A percentile compares a stretch with the other conserved stretches of the same genome.
Evolutionary conservation across 306 rosid genomes (phyloP).

Genomic region (Castanea crenata): DNA sequence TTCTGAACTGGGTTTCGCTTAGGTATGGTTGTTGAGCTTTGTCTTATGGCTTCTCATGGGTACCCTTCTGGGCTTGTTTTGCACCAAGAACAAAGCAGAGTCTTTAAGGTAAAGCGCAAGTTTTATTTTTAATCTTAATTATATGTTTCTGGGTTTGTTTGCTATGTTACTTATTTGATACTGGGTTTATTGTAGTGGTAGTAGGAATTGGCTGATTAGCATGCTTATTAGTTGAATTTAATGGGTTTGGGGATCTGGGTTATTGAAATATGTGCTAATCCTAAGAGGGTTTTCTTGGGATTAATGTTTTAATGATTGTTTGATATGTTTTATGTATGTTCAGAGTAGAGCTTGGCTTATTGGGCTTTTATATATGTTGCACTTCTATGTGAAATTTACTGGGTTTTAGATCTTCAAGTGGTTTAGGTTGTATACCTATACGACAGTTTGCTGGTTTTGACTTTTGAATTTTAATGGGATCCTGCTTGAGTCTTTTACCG

Average conservation of each 20-base stretch:
- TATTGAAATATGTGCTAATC: neutral
- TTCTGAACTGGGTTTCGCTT: constrained; percentile 32
- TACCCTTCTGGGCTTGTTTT: constrained; percentile 56
- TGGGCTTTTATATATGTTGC: neutral
- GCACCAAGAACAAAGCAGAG: constrained; percentile 43
- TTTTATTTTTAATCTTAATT: neutral
- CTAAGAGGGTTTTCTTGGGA: neutral
- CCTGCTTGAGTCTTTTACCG: neutral
- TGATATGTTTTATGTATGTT: neutral
- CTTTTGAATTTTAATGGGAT: neutral
- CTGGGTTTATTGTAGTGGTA: neutral
- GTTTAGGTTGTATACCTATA: neutral
- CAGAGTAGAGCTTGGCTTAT: neutral
- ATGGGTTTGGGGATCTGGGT: neutral
- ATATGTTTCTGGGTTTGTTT: neutral
- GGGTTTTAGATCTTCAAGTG: too few species aligned
- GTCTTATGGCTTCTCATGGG: constrained; percentile 71
- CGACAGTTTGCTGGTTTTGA: neutral
- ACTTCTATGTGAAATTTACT: too few species aligned
- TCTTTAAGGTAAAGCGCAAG: constrained; percentile 45
- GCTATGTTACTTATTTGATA: neutral
- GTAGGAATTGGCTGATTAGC: neutral
- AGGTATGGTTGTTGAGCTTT: constrained; percentile 44
- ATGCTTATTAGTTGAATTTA: neutral
- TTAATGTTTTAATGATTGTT: constrained; percentile 4